phyloP scores from a whole-genome alignment of 805 yeast genomes.

The Saccharomycopsis synnaedendra region DNA sequence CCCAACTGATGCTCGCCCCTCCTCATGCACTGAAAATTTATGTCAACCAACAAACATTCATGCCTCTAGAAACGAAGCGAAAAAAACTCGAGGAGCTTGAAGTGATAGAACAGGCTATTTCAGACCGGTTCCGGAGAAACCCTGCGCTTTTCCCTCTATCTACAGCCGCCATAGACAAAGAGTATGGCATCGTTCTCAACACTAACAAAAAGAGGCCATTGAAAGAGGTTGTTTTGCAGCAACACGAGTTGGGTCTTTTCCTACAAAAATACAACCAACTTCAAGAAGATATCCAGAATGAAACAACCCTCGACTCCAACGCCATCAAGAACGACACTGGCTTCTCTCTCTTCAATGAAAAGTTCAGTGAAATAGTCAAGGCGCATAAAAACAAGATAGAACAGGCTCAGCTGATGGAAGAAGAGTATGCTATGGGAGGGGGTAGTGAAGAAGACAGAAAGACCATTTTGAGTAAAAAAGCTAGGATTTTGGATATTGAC shows the following conservation, averaged over 20 bases:
- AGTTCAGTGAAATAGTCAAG: constrained; percentile 23
- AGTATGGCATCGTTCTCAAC: constrained; percentile 19
- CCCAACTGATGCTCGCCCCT: too few species aligned
- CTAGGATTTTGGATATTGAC: constrained; percentile 37
- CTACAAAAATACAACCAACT: constrained; percentile 29
- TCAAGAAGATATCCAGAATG: constrained; percentile 19
- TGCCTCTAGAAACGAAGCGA: constrained; percentile 28
- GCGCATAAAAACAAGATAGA: constrained; percentile 15
- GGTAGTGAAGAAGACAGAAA: constrained; percentile 3
- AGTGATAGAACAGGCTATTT: constrained; percentile 53
- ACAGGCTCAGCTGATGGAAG: background rate
- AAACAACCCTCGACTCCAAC: background rate
- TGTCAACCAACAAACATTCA: background rate
- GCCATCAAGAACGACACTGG: constrained; percentile 17
- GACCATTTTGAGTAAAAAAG: constrained; percentile 36
- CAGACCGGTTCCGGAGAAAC: constrained; percentile 49
- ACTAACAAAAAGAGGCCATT: constrained; percentile 30
- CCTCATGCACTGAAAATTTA: background rate
- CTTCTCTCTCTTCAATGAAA: constrained; percentile 28
- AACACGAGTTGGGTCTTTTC: constrained; percentile 54
- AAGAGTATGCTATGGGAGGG: constrained; percentile 1
- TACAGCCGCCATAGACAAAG: constrained; percentile 21
- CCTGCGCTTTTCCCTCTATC: constrained; percentile 38
- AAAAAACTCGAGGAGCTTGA: constrained; percentile 53
- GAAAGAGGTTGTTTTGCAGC: constrained; percentile 45